Evolutionary conservation across 2,329 filamentous ascomycete genomes (phyloP), one percentile per base, ranked within the genome.

Genomic region (Drechslerella dactyloides): DNA sequence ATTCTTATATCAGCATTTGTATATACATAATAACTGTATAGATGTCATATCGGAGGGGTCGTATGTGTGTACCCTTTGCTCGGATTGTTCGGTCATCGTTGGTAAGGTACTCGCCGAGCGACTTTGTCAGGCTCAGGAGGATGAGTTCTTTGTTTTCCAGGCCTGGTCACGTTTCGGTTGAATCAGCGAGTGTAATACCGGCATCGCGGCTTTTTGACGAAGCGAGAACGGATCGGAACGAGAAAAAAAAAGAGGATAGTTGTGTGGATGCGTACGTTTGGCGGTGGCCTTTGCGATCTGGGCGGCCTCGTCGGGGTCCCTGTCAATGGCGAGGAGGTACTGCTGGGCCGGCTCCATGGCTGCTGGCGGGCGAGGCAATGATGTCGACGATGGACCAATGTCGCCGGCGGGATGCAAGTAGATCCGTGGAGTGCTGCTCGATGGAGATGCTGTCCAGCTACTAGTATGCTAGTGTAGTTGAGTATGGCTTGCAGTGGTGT

Each of bases 91-190:
- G 81, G 79, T 89, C 86, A 76, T 88, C 86, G 78, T 87, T 85
- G 75, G 88, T 89, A 76, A 89, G 83, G 75, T 88, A 89, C 78
- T 88, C 86, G 19, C 85, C 85, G 33, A 89, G 81, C 50, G 85
- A 86, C 76, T 87, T 85, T 61, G 89, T 84, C 55, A 89, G 79
- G 60, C 84, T 83, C 63, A 89, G 82, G 35, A 89, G 81, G 75
- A 85, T 87, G 58, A 85, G 81, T 75, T 87, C 81, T 74, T 85
- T 86, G 75, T 79, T 81, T 77, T 87, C 83, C 70, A 89, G 81
- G 78, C 84, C 85, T 87, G 56, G 46, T 56, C 21, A 61, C 52
- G 70, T 72, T 66, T 74, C 74, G 42, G 19, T 15, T 4, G 4
- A 4, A 17, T 68, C 54, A 69, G 58, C 50, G 37, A 63, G 61